Evolutionary conservation across 164 flowering plant genomes (phyloP), one percentile per base, ranked within the genome.

Genomic region (Tinospora cordifolia): DNA sequence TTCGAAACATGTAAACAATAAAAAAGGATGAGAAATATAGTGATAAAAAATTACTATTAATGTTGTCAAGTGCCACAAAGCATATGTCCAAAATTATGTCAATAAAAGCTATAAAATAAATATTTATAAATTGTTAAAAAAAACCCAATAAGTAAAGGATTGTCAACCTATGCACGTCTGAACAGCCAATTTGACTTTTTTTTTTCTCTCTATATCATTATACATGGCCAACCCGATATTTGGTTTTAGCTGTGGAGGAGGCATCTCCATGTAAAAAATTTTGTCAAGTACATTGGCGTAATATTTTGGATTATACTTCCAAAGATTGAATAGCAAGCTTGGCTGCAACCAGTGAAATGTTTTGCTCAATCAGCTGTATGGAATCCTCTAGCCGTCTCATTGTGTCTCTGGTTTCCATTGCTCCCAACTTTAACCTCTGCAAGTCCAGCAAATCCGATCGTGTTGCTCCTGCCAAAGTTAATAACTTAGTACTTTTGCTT

Each of bases 291-390:
- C 36, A 30, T 30, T 1, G 4, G 36, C 3, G 36, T 30, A 30
- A 30, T 4, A 1, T 30, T 30, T 30, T 30, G 4, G 36, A 30
- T 25, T 58, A 11, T 51, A 69, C 71, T 51, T 76, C 81, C 62
- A 86, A 22, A 19, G 93, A 85, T 59, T 88, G 93, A 76, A 88
- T 83, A 24, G 93, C 93, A 49, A 88, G 88, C 83, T 84, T 88
- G 41, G 93, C 90, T 19, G 86, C 93, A 74, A 84, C 80, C 64
- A 78, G 54, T 46, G 88, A 79, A 34, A 81, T 80, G 41, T 77
- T 85, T 40, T 78, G 75, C 70, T 79, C 80, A 6, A 78, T 76
- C 6, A 83, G 62, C 39, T 81, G 70, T 34, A 84, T 25, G 13
- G 87, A 84, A 64, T 60, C 63, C 26, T 82, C 76, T 15, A 88